Evolutionary conservation across 148 eudicot species (phyloP), one percentile per base, ranked within the genome.

Genomic region (Rheum nobile): DNA sequence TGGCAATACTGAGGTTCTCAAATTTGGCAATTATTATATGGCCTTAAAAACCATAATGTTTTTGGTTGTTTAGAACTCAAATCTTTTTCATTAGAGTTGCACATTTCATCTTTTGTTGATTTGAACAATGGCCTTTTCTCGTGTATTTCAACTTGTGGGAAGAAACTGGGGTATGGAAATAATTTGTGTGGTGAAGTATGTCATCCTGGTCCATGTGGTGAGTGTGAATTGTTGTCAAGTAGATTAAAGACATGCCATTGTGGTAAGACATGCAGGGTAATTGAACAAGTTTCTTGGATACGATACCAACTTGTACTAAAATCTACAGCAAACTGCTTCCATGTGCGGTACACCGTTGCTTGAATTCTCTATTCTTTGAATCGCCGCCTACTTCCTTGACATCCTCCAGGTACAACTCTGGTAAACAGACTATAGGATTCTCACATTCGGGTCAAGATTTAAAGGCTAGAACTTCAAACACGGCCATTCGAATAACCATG

Each of bases 191-290:
- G 44, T 48, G 91, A 90, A 24, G 57, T 76, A 24, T 95, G 96
- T 77, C 97, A 91, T 80, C 96, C 96, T 16, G 97, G 99, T 29
- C 86, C 92, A 17, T 95, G 99, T 80, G 92, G 91, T 44, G 99
- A 91, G 77, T 95, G 99, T 75, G 88, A 84, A 22, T 43, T 88
- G 37, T 74, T 90, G 79, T 97, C 97, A 37, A 82, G 88, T 71
- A 86, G 75, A 77, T 77, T 90, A 21, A 87, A 82, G 79, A 75
- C 90, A 6, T 95, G 99, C 84, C 82, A 82, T 80, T 95, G 97
- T 80, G 99, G 99, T 43, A 95, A 92, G 77, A 86, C 94, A 22
- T 92, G 74, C 68, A 61, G 70, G 87, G 84, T 77, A 84, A 82
- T 72, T 77, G 96, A 12, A 68, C 59, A 48, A 91, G 89, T 72